Evolutionary conservation across 2,329 filamentous ascomycete species (phyloP).

Genomic region (Arthrinium phaeospermum): DNA sequence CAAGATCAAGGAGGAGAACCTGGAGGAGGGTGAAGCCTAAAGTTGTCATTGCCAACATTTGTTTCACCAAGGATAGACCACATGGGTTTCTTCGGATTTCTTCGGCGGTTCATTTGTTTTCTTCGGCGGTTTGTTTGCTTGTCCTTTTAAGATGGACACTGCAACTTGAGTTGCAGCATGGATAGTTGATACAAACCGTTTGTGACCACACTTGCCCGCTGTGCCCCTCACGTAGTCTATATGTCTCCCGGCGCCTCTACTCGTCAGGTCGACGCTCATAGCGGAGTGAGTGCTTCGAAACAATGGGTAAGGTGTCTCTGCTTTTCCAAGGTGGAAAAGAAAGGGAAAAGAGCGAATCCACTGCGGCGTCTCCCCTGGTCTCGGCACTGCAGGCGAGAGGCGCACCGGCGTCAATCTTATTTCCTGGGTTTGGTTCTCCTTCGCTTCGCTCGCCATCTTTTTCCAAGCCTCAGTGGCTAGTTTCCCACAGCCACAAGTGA

Average conservation of each 20-base stretch:
- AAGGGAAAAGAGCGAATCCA: background rate
- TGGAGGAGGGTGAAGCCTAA: background rate
- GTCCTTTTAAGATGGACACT: background rate
- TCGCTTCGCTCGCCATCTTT: no score
- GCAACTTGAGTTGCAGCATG: background rate
- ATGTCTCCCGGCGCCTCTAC: background rate
- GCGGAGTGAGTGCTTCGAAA: background rate
- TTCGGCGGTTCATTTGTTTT: background rate
- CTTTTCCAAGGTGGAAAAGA: background rate
- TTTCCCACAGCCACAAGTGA: no score
- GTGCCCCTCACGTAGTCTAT: background rate
- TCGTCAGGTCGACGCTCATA: background rate
- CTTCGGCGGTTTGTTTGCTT: background rate
- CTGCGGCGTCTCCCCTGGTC: background rate
- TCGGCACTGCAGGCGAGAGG: no score
- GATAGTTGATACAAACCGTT: background rate
- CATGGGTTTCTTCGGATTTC: no score
- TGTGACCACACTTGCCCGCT: background rate
- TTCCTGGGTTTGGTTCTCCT: no score
- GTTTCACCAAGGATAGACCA: background rate
- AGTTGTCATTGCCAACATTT: background rate
- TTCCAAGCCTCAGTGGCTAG: no score
- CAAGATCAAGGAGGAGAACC: background rate
- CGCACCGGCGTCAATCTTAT: no score
- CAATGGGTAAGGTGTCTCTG: background rate